phyloP scores from a whole-genome alignment of 2,329 filamentous ascomycete species.

The Stemphylium beticola region DNA sequence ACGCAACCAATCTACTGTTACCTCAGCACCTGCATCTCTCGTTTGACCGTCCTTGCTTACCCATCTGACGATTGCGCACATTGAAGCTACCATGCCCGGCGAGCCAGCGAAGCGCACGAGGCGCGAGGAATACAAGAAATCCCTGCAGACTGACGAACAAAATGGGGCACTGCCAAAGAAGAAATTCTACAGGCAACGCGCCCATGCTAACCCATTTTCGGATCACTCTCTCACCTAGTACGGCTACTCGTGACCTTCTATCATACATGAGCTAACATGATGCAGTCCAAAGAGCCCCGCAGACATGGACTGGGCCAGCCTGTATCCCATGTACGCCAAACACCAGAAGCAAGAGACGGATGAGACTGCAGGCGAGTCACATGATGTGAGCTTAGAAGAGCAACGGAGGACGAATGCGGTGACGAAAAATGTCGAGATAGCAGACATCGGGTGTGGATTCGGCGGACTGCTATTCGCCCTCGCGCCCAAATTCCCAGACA shows the following conservation, averaged over 20 bases:
- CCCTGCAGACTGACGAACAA: constrained; percentile 45
- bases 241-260: background rate
- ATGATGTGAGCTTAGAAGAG: constrained; percentile 23
- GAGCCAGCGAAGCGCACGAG: constrained; percentile 51
- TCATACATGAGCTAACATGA: constrained; percentile 17
- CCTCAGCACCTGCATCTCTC: constrained; percentile 13
- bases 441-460: constrained; percentile 97
- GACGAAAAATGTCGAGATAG: constrained; percentile 80
- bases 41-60: constrained; percentile 2
- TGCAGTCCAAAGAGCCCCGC: constrained; percentile 76
- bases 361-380: constrained; percentile 25
- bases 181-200: constrained; percentile 94
- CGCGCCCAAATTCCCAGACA: constrained; percentile 79
- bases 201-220: constrained; percentile 97
- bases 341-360: constrained; percentile 21
- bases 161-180: constrained; percentile 79
- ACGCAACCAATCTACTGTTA: constrained; percentile 27
- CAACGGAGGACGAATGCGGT: constrained; percentile 44
- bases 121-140: constrained; percentile 55
- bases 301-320: constrained; percentile 88
- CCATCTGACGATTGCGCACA: background rate
- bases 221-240: constrained; percentile 92
- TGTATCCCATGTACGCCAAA: constrained; percentile 75
- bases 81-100: constrained; percentile 37
- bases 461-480: constrained; percentile 89